A percentile compares a stretch with the other conserved stretches of the same genome.
Conservation (phyloP, 202 grass and related monocot genomes). For the Carex sylvatica region DNA sequence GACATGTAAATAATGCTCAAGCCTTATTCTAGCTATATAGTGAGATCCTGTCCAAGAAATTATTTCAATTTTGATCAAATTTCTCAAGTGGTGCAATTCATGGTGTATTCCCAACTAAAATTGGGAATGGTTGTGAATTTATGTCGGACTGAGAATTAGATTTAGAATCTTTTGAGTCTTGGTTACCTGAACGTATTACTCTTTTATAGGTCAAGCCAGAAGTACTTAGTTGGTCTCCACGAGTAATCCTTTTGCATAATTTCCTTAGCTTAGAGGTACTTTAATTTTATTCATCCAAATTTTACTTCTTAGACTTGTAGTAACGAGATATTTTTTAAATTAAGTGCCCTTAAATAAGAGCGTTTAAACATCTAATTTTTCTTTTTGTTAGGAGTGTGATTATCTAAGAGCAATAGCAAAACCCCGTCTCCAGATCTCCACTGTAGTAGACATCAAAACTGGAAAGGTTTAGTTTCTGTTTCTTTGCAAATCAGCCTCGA, state of each 20-base stretch:
- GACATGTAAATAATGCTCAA: not conserved
- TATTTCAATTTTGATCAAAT: not conserved
- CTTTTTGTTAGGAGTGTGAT: conserved; percentile 72
- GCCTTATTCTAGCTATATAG: not conserved
- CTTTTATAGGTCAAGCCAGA: conserved; percentile 76
- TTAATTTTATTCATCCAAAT: conserved; percentile 2
- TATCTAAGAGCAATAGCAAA: conserved; percentile 84
- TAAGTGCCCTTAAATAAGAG: not conserved
- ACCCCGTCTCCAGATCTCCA: conserved; percentile 62
- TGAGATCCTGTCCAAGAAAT: not conserved
- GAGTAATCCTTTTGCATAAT: conserved; percentile 84
- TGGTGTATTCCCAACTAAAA: not conserved
- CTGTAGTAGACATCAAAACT: conserved; percentile 68
- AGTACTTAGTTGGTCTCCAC: conserved; percentile 79
- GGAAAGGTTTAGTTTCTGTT: conserved; percentile 48
- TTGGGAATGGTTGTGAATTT: conserved; percentile 1
- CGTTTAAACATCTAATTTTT: conserved; percentile 8
- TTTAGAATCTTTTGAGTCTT: not conserved
- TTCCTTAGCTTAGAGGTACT: conserved; percentile 86
- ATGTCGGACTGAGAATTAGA: not conserved
- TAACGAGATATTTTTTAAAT: not conserved
- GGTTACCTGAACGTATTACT: conserved; percentile 1
- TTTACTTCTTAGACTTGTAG: conserved; percentile 3
- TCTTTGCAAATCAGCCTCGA: not conserved
- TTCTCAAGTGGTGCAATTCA: not conserved